These are phyloP conservation scores for Phoenix dactylifera DNA, from an alignment of 176 grass and related monocot genomes.

Conservation along the genomic window DNA sequence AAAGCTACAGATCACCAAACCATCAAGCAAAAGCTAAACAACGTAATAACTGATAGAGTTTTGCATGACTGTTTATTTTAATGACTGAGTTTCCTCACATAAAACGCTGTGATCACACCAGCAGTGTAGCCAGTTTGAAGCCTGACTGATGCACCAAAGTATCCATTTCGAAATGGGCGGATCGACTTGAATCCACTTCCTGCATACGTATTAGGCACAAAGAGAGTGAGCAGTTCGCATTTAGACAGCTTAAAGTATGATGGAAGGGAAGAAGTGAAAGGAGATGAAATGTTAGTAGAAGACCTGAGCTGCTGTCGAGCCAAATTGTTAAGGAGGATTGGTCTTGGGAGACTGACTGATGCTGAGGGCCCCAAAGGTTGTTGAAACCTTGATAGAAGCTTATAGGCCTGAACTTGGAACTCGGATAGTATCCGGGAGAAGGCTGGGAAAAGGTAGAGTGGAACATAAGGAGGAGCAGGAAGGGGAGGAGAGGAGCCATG, in stretches of 20 bases:
- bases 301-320: slow-evolving; percentile 58
- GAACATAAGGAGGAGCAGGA: slow-evolving; percentile 16
- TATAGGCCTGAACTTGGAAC: slow-evolving; percentile 31
- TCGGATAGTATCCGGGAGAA: slow-evolving; percentile 73
- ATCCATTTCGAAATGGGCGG: slow-evolving; percentile 56
- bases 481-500: slow-evolving; percentile 12
- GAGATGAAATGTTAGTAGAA: background rate
- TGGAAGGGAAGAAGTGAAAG: background rate
- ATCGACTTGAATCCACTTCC: slow-evolving; percentile 86
- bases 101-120: slow-evolving; percentile 85
- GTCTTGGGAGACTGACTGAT: slow-evolving; percentile 27
- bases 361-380: slow-evolving; percentile 70
- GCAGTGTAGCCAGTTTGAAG: slow-evolving; percentile 80
- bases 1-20: slow-evolving; percentile 29
- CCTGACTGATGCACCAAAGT: slow-evolving; percentile 78
- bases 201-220: background rate
- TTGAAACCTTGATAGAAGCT: slow-evolving; percentile 42
- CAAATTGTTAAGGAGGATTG: slow-evolving; percentile 41
- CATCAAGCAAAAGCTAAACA: background rate
- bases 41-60: no score
- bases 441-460: slow-evolving; percentile 38
- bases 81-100: slow-evolving; percentile 21
- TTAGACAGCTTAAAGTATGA: no score
- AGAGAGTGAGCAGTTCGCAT: no score
- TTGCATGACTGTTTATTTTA: no score